Evolutionary conservation across 2,329 filamentous ascomycete species (phyloP), one percentile per base, ranked within the genome.

Genomic region (Alternaria arborescens): DNA sequence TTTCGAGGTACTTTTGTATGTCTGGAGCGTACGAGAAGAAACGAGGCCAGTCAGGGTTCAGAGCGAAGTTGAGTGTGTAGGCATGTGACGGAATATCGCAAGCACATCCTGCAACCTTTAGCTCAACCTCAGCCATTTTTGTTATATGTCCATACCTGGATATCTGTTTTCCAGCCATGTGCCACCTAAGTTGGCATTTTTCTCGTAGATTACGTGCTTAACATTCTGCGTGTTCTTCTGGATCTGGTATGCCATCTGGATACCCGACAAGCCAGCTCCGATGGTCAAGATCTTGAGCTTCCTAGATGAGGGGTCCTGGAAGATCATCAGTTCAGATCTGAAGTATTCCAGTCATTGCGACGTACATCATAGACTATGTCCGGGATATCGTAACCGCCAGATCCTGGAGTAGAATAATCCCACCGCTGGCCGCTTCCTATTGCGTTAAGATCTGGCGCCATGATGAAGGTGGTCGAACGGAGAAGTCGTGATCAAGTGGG

Each of bases 151-250:
- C 47, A 46, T 64, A 69, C 68, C 74, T 41, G 74, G 74, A 46
- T 79, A 80, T 52, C 78, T 68, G 54, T 83, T 83, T 62, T 82
- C 80, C 2, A 82, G 65, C 82, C 82, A 84, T 4, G 81, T 83
- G 5, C 76, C 81, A 52, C 80, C 79, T 30, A 83, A 71, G 40
- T 80, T 77, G 14, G 71, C 63, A 53, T 83, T 83, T 70, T 83
- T 83, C 66, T 84, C 82, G 52, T 83, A 84, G 3, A 84, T 79
- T 12, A 81, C 75, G 67, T 81, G 80, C 34, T 83, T 82, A 11
- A 85, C 77, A 61, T 82, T 79, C 76, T 61, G 75, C 52, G 66
- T 71, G 32, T 69, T 28, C 54, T 74, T 83, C 78, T 84, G 81
- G 48, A 84, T 81, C n/a, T 79, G 71, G 55, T 84, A 83, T 62